Base-by-base conservation (phyloP, 345 rosid species). In the Salix purpurea region DNA sequence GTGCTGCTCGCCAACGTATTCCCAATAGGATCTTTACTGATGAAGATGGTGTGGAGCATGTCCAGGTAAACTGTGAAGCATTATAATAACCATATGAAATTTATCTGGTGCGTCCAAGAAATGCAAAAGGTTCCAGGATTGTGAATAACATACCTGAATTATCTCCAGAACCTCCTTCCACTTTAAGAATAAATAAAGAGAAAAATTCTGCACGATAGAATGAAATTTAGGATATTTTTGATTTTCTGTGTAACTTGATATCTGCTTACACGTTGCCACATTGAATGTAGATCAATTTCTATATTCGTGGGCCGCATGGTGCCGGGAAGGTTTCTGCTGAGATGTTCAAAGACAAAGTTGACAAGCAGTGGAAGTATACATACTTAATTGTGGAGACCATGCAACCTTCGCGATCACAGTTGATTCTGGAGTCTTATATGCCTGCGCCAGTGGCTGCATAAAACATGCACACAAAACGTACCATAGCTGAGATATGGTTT, bases 1-100 rank as follows among this genome's bases (percentile, higher is more conserved):
- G 99, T 40, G 97, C 94, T 72, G 98, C 98, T 58, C 97, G 99
- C 66, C 99, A 96, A 79, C 92, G 92, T 40, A 93, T 96, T 74
- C 96, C 97, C 4, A 87, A 91, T 79, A 91, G 84, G 83, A 62
- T 87, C 71, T 93, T 83, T 78, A 91, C 92, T 2, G 99, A 96
- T 84, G 99, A 93, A 80, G 91, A 91, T 64, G 99, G 99, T n/a
- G 87, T 88, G n/a, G 97, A 96, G 82, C 97, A 88, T 76, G 89
- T 96, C 75, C 92, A 89, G 94, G 99, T 95, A 82, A 85, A 10
- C 37, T 76, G 70, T 19, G 69, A 65, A 28, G 28, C 76, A 72
- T 48, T 15, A 2, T 19, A 13, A 14, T 73, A 11, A 28, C 40
- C 37, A 65, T 3, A 50, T 34, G 36, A 52, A 77, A 15, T 34